Conservation (phyloP, 352 stramenopile species). For the Phytophthora hybrid region DNA sequence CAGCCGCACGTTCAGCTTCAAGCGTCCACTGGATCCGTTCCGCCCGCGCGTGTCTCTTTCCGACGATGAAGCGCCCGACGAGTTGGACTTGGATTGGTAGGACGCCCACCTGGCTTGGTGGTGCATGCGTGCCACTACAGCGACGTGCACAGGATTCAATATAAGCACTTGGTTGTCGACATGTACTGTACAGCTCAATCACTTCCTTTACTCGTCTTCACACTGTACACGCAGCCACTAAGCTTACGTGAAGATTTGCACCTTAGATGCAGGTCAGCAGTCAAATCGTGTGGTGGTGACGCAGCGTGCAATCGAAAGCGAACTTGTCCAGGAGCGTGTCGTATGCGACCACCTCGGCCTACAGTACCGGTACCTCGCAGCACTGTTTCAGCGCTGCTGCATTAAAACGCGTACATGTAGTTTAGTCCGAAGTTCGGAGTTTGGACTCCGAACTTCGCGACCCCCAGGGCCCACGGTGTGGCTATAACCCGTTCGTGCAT, state of each 20-base stretch:
- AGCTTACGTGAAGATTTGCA: slow-evolving; percentile 20
- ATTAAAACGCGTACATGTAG: no score
- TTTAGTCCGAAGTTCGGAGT: no score
- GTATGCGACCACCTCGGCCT: slow-evolving; percentile 1
- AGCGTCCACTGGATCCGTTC: slow-evolving; percentile 28
- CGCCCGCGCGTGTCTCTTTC: slow-evolving; percentile 31
- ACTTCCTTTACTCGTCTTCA: no score
- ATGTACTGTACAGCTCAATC: no score
- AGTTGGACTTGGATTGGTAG: slow-evolving; percentile 37
- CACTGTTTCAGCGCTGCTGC: no score
- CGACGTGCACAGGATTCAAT: slow-evolving; percentile 16
- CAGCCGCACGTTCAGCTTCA: slow-evolving; percentile 36
- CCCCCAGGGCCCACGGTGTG: no score
- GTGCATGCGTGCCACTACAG: slow-evolving; percentile 10
- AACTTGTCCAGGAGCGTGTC: slow-evolving; percentile 7
- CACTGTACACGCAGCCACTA: background rate
- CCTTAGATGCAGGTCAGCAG: slow-evolving; percentile 14
- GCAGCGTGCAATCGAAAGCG: slow-evolving; percentile 13
- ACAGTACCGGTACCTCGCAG: background rate
- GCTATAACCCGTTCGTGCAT: no score
- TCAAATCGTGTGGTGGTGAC: slow-evolving; percentile 6
- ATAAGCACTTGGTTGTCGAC: slow-evolving; percentile 19
- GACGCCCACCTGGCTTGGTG: background rate
- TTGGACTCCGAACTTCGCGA: no score
- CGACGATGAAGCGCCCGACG: slow-evolving; percentile 27